Evolutionary conservation across 805 yeast species (phyloP).

Genomic region (Wickerhamiella azyma): DNA sequence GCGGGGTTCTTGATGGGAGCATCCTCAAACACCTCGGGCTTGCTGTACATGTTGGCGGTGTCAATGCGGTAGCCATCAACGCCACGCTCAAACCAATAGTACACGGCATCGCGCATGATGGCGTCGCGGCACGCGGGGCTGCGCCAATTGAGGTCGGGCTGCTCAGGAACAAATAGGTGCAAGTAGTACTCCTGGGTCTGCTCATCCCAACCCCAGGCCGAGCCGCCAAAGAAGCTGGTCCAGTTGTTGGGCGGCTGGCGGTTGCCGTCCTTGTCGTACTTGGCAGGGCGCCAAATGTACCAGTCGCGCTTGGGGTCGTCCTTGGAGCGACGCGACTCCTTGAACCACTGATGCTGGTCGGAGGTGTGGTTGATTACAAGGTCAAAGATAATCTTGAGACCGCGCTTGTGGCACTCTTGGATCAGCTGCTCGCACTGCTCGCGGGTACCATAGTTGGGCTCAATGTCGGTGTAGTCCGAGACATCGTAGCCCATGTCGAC

Average conservation of each 20-base stretch:
- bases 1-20: constrained; percentile 35
- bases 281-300: constrained; percentile 45
- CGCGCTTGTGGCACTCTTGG: constrained; percentile 34
- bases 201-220: constrained; percentile 47
- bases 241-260: constrained; percentile 47
- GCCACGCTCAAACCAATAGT: constrained; percentile 42
- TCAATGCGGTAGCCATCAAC: constrained; percentile 47
- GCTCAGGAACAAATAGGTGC: constrained; percentile 38
- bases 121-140: constrained; percentile 21
- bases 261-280: constrained; percentile 34
- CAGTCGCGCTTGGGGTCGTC: constrained; percentile 45
- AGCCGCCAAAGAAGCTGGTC: constrained; percentile 38
- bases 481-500: constrained; percentile 54
- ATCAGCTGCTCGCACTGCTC: constrained; percentile 39
- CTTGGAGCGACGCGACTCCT: constrained; percentile 38
- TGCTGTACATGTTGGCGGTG: constrained; percentile 41
- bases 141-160: constrained; percentile 55
- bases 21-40: constrained; percentile 33
- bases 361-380: constrained; percentile 49
- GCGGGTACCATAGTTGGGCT: constrained; percentile 40
- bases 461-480: constrained; percentile 38
- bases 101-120: constrained; percentile 34
- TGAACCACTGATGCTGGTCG: constrained; percentile 43
- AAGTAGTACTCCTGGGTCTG: constrained; percentile 41
- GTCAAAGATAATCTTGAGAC: constrained; percentile 40